Percentiles rank a stretch among this genome's conserved stretches.
Conservation (phyloP, 2,329 filamentous ascomycete species). For the Stachybotrys chartarum region DNA sequence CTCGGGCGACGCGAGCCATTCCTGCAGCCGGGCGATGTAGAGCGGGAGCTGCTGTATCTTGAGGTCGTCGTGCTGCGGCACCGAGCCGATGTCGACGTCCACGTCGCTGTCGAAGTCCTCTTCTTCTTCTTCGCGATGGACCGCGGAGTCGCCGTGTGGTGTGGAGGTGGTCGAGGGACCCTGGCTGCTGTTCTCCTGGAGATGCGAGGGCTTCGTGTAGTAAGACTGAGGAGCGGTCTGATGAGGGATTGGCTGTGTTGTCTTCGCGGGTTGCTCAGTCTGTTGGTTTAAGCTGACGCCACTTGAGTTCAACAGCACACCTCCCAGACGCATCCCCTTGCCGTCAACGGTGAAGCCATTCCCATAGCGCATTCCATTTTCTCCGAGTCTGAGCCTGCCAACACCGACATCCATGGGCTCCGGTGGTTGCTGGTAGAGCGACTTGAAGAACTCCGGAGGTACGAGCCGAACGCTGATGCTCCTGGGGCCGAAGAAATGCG, state of each 20-base stretch:
- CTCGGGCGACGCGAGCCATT: slow-evolving; percentile 44
- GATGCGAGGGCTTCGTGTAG: not conserved
- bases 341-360: slow-evolving; percentile 34
- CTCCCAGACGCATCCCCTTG: slow-evolving; percentile 24
- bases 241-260: not conserved
- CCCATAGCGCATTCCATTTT: slow-evolving; percentile 34
- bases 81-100: slow-evolving; percentile 33
- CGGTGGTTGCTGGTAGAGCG: not conserved
- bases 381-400: slow-evolving; percentile 31
- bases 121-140: not conserved
- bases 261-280: not conserved
- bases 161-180: too few species aligned
- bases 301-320: not conserved
- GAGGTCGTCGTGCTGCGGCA: slow-evolving; percentile 47
- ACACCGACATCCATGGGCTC: slow-evolving; percentile 5
- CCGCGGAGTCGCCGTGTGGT: too few species aligned
- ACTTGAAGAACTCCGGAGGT: slow-evolving; percentile 12
- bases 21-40: slow-evolving; percentile 33
- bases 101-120: not conserved
- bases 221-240: not conserved
- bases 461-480: slow-evolving; percentile 32
- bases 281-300: not conserved
- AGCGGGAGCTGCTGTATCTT: slow-evolving; percentile 39
- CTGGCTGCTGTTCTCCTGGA: not conserved
- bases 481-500: slow-evolving; percentile 46